Evolutionary conservation across 225 moss, liverwort and hornwort genomes (phyloP), one percentile per base, ranked within the genome.

Genomic region (Rhytidiadelphus loreus): DNA sequence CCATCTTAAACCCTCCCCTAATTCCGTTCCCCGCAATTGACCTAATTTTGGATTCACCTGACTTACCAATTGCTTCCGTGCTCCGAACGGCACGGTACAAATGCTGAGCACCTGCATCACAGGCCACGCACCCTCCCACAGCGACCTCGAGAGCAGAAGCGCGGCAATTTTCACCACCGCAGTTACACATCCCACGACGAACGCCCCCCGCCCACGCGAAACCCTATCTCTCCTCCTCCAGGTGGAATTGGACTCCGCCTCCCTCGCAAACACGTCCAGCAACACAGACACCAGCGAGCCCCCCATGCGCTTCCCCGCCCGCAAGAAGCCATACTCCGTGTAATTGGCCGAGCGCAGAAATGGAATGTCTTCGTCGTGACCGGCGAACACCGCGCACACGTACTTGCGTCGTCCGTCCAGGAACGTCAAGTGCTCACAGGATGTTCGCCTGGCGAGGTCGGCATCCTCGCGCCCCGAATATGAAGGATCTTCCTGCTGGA

Each of bases 91-190:
- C 60, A 95, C 53, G 41, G 95, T 88, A 72, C 97, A 96, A 86
- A 98, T 69, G 89, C 98, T 98, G 77, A 97, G 94, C 85, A 87
- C 94, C 90, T 98, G 96, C 86, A 98, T 65, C 88, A 94, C 92
- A 33, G 98, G 96, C 98, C 98, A 98, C 29, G 94, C 91, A 81
- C 93, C 86, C 75, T 89, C 93, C 59, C 88, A 95, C 72, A 96
- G 80, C 43, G 95, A 92, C 89, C 96, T 92, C 12, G 97, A 93
- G 21, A 98, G 86, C 60, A 98, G 87, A 65, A 98, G 93, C 71
- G 88, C 95, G 18, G 86, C 96, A 41, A 98, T 91, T 90, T 92
- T 93, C 53, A 94, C 89, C 82, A 92, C 82, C 48, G 88, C 81
- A 50, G 90, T 86, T 43, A 97, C 76, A 63, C 96, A 95, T 64